These are phyloP conservation scores for Coprinopsis marcescibilis DNA, from an alignment of 768 basidiomycete species.

Conservation along the genomic window DNA sequence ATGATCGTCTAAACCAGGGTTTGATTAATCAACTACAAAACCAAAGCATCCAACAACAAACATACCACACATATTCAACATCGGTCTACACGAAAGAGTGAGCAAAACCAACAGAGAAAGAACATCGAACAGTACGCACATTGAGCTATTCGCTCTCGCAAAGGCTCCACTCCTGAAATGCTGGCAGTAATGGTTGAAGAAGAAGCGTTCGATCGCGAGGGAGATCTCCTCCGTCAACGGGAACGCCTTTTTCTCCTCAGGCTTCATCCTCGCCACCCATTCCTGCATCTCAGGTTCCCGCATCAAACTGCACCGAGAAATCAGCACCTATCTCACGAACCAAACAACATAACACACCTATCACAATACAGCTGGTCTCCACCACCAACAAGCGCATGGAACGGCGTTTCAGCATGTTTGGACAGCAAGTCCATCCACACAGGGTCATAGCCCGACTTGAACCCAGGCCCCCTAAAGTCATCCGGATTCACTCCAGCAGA, in stretches of 20 bases:
- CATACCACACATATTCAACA: slow-evolving; percentile 83
- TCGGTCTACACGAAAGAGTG: slow-evolving; percentile 47
- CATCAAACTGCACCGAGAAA: slow-evolving; percentile 47
- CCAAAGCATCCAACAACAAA: slow-evolving; percentile 7
- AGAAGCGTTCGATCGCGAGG: slow-evolving; percentile 76
- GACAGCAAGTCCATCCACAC: slow-evolving; percentile 91
- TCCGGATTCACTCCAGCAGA: slow-evolving; percentile 86
- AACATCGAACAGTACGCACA: slow-evolving; percentile 45
- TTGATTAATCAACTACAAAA: background rate
- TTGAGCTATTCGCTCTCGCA: slow-evolving; percentile 83
- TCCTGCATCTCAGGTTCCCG: slow-evolving; percentile 85
- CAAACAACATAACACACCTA: slow-evolving; percentile 35
- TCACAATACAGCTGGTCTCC: slow-evolving; percentile 93
- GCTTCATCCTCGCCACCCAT: slow-evolving; percentile 65
- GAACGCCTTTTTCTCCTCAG: slow-evolving; percentile 51
- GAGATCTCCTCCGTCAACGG: slow-evolving; percentile 68
- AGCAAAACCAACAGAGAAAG: slow-evolving; percentile 3
- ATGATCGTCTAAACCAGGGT: slow-evolving; percentile 59
- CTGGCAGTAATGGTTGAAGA: slow-evolving; percentile 89
- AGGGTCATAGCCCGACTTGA: slow-evolving; percentile 78
- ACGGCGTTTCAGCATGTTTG: slow-evolving; percentile 73
- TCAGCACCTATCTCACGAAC: background rate
- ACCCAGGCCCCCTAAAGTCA: slow-evolving; percentile 78
- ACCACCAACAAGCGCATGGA: slow-evolving; percentile 90
- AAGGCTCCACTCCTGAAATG: slow-evolving; percentile 85